These are phyloP conservation scores for Dothiorella sarmentorum DNA, from an alignment of 2,329 filamentous ascomycete genomes.

Conservation along the genomic window DNA sequence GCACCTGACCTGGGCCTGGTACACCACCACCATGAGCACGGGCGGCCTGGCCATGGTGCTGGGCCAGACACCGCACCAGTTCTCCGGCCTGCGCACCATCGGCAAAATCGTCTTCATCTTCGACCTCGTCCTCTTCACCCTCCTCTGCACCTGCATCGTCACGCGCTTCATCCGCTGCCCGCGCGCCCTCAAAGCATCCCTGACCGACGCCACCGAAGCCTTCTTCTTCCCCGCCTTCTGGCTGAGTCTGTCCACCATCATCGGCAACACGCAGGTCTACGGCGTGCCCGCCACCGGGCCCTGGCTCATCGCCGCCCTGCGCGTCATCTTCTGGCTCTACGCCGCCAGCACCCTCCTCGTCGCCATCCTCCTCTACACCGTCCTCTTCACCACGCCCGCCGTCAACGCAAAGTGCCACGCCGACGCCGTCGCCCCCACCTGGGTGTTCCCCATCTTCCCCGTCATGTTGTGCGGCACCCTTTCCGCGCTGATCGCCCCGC, in stretches of 20 bases:
- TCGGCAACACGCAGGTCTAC: slow-evolving; percentile 40
- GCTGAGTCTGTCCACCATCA: slow-evolving; percentile 42
- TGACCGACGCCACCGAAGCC: slow-evolving; percentile 51
- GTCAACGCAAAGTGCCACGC: slow-evolving; percentile 46
- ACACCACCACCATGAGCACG: slow-evolving; percentile 48
- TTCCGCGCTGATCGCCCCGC: slow-evolving; percentile 60
- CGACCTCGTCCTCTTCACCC: slow-evolving; percentile 48
- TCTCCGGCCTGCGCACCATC: slow-evolving; percentile 49
- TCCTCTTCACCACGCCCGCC: slow-evolving; percentile 50
- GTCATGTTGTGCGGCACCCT: slow-evolving; percentile 71
- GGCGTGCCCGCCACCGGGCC: slow-evolving; percentile 38
- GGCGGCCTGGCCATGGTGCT: slow-evolving; percentile 47
- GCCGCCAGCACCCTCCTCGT: slow-evolving; percentile 39
- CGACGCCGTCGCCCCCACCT: slow-evolving; percentile 70
- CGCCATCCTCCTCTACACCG: slow-evolving; percentile 54
- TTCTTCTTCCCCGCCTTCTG: slow-evolving; percentile 48
- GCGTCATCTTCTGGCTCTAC: slow-evolving; percentile 44
- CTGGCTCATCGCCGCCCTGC: slow-evolving; percentile 41
- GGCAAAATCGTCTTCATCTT: slow-evolving; percentile 51
- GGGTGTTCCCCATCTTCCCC: slow-evolving; percentile 72
- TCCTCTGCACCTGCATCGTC: slow-evolving; percentile 28
- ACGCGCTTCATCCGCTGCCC: slow-evolving; percentile 47
- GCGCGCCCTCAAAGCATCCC: slow-evolving; percentile 43
- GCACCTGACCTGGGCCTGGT: slow-evolving; percentile 49
- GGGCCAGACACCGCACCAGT: slow-evolving; percentile 43